Evolutionary conservation across 129 eudicot genomes (phyloP).

Genomic region (Sambucus nigra): DNA sequence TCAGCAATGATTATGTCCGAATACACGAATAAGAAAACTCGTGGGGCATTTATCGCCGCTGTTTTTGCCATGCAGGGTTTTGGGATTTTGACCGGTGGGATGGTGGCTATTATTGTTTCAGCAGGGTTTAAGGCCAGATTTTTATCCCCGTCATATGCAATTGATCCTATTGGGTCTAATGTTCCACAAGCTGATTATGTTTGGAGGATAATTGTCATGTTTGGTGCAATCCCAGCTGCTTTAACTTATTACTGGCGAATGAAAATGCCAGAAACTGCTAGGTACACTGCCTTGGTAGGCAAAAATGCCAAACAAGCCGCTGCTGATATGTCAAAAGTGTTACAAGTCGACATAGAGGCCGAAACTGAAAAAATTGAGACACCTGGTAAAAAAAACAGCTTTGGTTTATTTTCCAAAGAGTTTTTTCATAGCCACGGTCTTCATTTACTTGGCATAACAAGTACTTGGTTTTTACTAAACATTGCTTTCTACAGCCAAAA

Average conservation of each 20-base stretch:
- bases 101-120: background rate
- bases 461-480: conserved; percentile 14
- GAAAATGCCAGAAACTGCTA: background rate
- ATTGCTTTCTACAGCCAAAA: conserved; percentile 11
- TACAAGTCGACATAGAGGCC: conserved; percentile 9
- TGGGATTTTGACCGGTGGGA: conserved; percentile 12
- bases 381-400: too few relatives aligned
- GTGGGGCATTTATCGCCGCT: conserved; percentile 15
- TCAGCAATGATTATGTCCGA: conserved; percentile 16
- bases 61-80: conserved; percentile 17
- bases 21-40: conserved; percentile 13
- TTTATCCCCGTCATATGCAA: conserved; percentile 1
- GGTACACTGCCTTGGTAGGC: background rate
- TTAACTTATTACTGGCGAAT: background rate
- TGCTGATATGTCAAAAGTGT: conserved; percentile 10
- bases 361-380: conserved; percentile 1
- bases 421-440: conserved; percentile 13
- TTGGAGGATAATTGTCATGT: conserved; percentile 17
- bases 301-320: background rate
- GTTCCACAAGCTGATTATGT: conserved; percentile 12
- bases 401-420: conserved; percentile 2
- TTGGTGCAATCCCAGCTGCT: conserved; percentile 11
- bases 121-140: conserved; percentile 1
- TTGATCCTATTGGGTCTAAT: conserved; percentile 2
- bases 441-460: conserved; percentile 9